A percentile compares a stretch with the other conserved stretches of the same genome.
These are phyloP conservation scores for Ophiostoma novo-ulmi DNA, from an alignment of 2,329 filamentous ascomycete species.

Conservation along the genomic window DNA sequence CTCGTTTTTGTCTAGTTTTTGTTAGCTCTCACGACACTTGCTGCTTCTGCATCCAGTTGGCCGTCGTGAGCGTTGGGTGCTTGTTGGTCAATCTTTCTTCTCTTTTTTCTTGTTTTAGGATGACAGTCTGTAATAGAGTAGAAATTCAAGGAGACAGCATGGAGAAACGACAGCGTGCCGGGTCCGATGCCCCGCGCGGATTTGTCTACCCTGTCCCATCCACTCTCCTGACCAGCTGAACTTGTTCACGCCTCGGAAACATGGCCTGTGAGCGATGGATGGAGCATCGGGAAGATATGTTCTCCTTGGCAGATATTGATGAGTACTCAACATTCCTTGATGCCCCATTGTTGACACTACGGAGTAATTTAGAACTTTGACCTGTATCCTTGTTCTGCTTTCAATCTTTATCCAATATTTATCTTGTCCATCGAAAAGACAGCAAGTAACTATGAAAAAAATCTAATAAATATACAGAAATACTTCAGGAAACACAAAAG, in stretches of 20 bases:
- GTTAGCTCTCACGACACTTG: background rate
- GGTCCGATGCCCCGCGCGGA: constrained; percentile 2
- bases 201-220: background rate
- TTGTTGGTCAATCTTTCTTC: background rate
- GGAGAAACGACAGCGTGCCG: background rate
- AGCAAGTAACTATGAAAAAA: background rate
- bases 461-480: background rate
- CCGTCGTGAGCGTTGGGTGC: background rate
- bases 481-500: background rate
- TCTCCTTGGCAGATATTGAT: background rate
- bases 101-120: background rate
- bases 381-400: background rate
- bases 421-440: background rate
- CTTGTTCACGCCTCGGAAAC: constrained; percentile 8
- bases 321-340: background rate
- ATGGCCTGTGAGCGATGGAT: background rate
- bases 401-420: background rate
- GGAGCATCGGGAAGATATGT: background rate
- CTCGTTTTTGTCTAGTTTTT: background rate
- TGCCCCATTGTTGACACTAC: background rate
- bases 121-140: background rate
- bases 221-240: constrained; percentile 1
- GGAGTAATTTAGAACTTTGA: no score
- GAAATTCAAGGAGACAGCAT: background rate
- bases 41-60: background rate